Evolutionary conservation across 805 yeast species (phyloP).

Genomic region (Candida khao-thaluensis): DNA sequence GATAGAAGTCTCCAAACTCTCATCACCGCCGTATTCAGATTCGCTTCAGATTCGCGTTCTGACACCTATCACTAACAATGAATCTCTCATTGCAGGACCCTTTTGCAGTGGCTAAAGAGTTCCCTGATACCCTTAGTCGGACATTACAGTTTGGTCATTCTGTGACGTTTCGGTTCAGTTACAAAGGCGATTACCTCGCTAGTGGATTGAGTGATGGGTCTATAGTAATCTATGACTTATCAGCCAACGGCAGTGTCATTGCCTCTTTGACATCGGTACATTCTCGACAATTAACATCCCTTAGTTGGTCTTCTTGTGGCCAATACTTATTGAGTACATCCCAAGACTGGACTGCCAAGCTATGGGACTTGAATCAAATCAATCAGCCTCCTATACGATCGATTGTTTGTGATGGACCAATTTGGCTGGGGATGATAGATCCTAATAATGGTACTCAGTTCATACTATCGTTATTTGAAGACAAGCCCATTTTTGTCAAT

Average conservation of each 20-base stretch:
- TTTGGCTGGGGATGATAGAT: conserved; percentile 66
- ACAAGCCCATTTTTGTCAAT: conserved; percentile 54
- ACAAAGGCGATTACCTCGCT: conserved; percentile 83
- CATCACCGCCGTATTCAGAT: no score
- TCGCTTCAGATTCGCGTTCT: background rate
- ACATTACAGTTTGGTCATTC: conserved; percentile 66
- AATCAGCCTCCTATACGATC: conserved; percentile 37
- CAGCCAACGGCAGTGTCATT: conserved; percentile 60
- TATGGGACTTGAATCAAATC: conserved; percentile 68
- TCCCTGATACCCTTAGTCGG: conserved; percentile 78
- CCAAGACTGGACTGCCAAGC: conserved; percentile 76
- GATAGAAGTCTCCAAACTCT: background rate
- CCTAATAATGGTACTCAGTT: conserved; percentile 49
- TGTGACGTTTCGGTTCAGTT: conserved; percentile 65
- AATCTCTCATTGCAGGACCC: conserved; percentile 86
- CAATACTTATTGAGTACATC: conserved; percentile 66
- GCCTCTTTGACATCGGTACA: conserved; percentile 59
- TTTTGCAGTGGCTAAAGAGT: conserved; percentile 86
- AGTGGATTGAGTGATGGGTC: conserved; percentile 75
- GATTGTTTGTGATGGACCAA: conserved; percentile 62
- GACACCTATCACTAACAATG: conserved; percentile 38
- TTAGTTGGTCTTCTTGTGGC: conserved; percentile 75
- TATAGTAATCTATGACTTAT: conserved; percentile 70
- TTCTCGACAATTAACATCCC: conserved; percentile 66
- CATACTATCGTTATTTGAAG: conserved; percentile 66